These are phyloP conservation scores for Aspergillus unguis DNA, from an alignment of 2,329 filamentous ascomycete genomes.

Conservation along the genomic window DNA sequence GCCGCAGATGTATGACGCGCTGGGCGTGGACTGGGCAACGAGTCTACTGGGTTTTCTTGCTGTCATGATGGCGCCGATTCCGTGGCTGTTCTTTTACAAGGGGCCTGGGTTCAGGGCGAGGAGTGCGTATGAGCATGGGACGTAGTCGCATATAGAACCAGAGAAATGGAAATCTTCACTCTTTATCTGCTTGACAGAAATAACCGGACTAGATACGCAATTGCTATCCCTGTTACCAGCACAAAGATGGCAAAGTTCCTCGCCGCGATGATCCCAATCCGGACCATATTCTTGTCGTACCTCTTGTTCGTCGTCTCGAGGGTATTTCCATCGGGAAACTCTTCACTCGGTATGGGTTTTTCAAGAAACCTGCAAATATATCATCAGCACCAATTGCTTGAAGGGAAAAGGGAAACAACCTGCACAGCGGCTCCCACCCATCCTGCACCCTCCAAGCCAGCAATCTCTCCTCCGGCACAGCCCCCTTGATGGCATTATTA, in stretches of 20 bases:
- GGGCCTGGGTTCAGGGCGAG: slow-evolving; percentile 32
- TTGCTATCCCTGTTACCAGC: not conserved
- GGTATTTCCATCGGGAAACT: slow-evolving; percentile 12
- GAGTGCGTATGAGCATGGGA: slow-evolving; percentile 25
- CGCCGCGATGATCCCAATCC: not conserved
- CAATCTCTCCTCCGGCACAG: slow-evolving; percentile 7
- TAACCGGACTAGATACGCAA: not conserved
- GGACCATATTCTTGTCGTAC: slow-evolving; percentile 1
- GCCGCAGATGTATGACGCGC: slow-evolving; percentile 36
- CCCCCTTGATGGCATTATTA: slow-evolving; percentile 2
- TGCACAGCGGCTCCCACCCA: slow-evolving; percentile 19
- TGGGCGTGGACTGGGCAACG: slow-evolving; percentile 44
- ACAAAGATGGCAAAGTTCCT: slow-evolving; percentile 2
- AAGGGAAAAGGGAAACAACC: not conserved
- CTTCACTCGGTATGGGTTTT: slow-evolving; percentile 1
- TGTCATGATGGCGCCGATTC: slow-evolving; percentile 37
- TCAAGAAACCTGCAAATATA: slow-evolving; percentile 14
- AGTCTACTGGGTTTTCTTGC: slow-evolving; percentile 37
- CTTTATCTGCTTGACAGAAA: not conserved
- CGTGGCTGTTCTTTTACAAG: slow-evolving; percentile 34
- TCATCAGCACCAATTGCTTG: too few species aligned
- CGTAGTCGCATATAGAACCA: not conserved
- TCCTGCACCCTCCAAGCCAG: slow-evolving; percentile 13
- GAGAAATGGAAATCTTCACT: too few species aligned
- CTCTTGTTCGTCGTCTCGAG: not conserved